Conservation (phyloP, 164 flowering plant species). For the Kalanchoe fedtschenkoi region DNA sequence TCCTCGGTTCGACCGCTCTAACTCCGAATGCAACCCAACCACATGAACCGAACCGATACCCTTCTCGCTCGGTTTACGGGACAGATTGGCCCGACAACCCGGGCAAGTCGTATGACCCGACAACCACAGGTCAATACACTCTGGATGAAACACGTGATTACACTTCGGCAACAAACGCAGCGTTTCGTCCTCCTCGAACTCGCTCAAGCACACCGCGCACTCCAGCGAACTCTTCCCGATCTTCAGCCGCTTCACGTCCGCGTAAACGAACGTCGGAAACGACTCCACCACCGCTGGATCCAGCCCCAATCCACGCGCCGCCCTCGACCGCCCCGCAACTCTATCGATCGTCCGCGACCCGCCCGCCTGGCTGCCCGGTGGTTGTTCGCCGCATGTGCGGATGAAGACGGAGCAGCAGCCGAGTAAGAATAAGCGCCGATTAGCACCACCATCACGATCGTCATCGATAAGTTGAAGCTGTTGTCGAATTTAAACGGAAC, state of each 20-base stretch:
- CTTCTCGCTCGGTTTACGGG: slow-evolving; percentile 19
- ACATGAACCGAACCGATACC: neutral
- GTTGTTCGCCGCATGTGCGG: slow-evolving; percentile 25
- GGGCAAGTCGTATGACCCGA: slow-evolving; percentile 44
- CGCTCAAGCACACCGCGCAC: slow-evolving; percentile 54
- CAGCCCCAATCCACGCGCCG: slow-evolving; percentile 18
- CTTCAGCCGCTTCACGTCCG: slow-evolving; percentile 37
- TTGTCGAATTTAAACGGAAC: too few species aligned
- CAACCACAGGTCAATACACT: slow-evolving; percentile 49
- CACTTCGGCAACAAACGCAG: slow-evolving; percentile 49
- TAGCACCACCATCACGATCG: slow-evolving; percentile 19
- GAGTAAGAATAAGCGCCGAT: slow-evolving; percentile 20
- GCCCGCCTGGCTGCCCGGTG: too few species aligned
- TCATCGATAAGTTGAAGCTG: slow-evolving; percentile 16
- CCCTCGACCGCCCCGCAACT: neutral
- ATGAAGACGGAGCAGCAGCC: slow-evolving; percentile 29
- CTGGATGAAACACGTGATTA: too few species aligned
- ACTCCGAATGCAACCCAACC: slow-evolving; percentile 8
- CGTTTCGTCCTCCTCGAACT: slow-evolving; percentile 41
- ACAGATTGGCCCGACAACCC: slow-evolving; percentile 41
- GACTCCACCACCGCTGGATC: slow-evolving; percentile 25
- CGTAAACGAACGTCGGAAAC: slow-evolving; percentile 43
- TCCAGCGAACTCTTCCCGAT: slow-evolving; percentile 34
- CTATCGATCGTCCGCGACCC: neutral
- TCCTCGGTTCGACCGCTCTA: neutral